Base-by-base conservation (phyloP, 1,284 basidiomycete genomes). In the Sphaerobolus stellatus region DNA sequence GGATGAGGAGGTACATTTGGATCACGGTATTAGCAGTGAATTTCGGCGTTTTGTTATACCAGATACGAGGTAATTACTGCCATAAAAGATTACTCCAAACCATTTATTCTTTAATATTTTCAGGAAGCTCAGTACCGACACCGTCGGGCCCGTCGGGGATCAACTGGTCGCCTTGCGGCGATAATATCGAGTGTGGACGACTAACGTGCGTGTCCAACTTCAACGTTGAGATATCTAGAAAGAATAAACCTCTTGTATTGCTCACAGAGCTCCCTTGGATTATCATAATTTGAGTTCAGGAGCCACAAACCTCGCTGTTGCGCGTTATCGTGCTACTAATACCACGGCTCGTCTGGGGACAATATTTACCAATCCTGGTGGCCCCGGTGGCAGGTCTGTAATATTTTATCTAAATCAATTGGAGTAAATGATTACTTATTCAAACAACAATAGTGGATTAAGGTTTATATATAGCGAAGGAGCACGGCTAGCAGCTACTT, bases 401-500 rank as follows among this genome's bases (percentile, higher is more conserved):
- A 18, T 34, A 34, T 34, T 34, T 34, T 11, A 18, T 18, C n/a
- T 34, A 14, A 9, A 5, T 40, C 16, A 18, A 7, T 52, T 25
- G 36, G 34, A 48, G 51, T 33, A 48, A 51, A 44, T 54, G 57
- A 18, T 57, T 53, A n/a, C 50, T n/a, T n/a, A n/a, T n/a, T n/a
- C n/a, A n/a, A n/a, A n/a, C n/a, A 11, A 9, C 33, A 27, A 14
- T 18, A 52, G 50, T 16, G 64, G 64, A 2, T 53, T 65, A 28
- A 58, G 52, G 18, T 65, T 62, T 52, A 40, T 65, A 13, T 64
- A 62, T 53, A 59, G 63, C 13, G 60, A 60, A 20, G 62, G 60
- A 14, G 58, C 58, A 20, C 50, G 51, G 28, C 52, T 65, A 20
- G 62, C 61, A 18, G 58, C 59, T 16, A 30, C 64, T 4, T 34